Evolutionary conservation across 257 asterid genomes (phyloP), one percentile per base, ranked within the genome.

Genomic region (Primulina eburnea): DNA sequence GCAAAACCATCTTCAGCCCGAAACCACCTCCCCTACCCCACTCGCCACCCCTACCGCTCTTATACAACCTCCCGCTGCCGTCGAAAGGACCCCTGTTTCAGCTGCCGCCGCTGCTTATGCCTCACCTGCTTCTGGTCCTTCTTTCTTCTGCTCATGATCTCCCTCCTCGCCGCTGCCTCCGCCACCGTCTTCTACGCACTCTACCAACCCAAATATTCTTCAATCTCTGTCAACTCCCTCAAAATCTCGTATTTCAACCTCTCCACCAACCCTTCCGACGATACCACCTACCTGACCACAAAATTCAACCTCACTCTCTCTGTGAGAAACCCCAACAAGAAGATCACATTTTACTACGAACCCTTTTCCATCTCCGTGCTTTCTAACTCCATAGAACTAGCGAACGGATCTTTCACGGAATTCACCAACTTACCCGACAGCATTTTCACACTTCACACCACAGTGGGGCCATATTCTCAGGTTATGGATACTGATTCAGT

Each of bases 131-230:
- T 82, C 88, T 85, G 90, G 90, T 70, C 80, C 2, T 21, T 77
- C 20, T 86, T 92, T 34, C 6, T 86, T 77, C 76, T 92, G 7
- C 62, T 83, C 29, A 59, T 60, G 5, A 24, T 88, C 66, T 75
- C 87, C 69, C 79, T 92, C 81, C 83, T 87, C 33, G 85, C 82
- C 69, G 80, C 90, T 82, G 87, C 86, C 55, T 91, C 80, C 75
- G 82, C 81, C 67, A 87, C 96, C 35, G 87, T 84, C 8, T 70
- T 91, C 75, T 89, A 87, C 87, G 79, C 59, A n/a, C 88, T 91
- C 56, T 89, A 89, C 90, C 89, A 78, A 68, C 97, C 97, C 59
- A 91, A 76, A 70, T 86, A 76, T 57, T 95, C 98, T 0, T 6
- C 66, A 1, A 86, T 89, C 87, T 82, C 96, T 5, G 79, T 88